Evolutionary conservation across 345 rosid genomes (phyloP), one percentile per base, ranked within the genome.

Genomic region (Ceriops zippeliana): DNA sequence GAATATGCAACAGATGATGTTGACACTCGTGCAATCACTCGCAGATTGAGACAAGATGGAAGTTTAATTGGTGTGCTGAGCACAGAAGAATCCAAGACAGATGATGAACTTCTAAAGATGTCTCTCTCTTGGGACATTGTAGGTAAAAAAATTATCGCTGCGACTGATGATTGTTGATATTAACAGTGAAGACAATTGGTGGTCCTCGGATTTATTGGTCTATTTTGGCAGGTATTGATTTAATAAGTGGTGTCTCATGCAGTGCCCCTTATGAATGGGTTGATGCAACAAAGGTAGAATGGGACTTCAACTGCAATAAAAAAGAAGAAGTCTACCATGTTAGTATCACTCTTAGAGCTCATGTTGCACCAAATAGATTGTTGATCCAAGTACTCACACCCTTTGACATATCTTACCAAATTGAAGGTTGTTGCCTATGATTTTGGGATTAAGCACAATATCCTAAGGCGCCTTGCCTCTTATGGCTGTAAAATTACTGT

Each of bases 21-120:
- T 68, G 98, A 96, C 71, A 96, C 98, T 5, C 90, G 98, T 62
- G 97, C 99, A 65, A 96, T 96, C 72, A 96, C 98, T 52, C 90
- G 96, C 28, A 84, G 98, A 62, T 80, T 92, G 74, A 89, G 99
- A 82, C 87, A 96, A 83, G 92, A 90, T 65, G 99, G 99, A 75
- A 96, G 99, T 77, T 96, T 96, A 73, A 84, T 86, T 22, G 97
- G 99, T 69, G 95, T 92, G 26, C 75, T 96, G 71, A 92, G 96
- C 86, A 90, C 98, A 0, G 99, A 96, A 78, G 77, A 79, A 64
- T 61, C 85, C 71, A 92, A 83, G 81, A 76, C 89, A 24, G 91
- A 96, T 65, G 86, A 83, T 1, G 97, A 96, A 71, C 99, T 90
- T 77, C 60, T 90, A 47, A 81, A 85, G 66, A 89, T 89, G 86